Conservation (phyloP, 306 rosid genomes). For the Biancaea sappan region DNA sequence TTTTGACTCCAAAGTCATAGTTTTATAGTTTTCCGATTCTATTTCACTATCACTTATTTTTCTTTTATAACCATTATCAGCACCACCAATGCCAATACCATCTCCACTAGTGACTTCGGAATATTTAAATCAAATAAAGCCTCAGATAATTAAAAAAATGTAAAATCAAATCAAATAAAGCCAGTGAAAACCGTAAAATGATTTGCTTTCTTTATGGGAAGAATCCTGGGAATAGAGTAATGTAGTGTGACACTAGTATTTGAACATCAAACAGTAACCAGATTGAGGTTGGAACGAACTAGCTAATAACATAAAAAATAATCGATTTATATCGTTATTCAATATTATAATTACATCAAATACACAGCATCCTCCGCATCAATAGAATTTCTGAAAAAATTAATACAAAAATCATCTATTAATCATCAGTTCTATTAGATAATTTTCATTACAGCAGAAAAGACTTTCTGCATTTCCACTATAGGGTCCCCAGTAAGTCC, state of each 20-base stretch:
- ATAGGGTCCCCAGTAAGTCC: conserved; percentile 53
- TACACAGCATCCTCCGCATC: background rate
- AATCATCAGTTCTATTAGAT: conserved; percentile 7
- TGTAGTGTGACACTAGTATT: background rate
- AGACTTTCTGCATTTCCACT: conserved; percentile 63
- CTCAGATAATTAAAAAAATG: too few relatives aligned
- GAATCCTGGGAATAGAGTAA: too few relatives aligned
- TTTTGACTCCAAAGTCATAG: too few relatives aligned
- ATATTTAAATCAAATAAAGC: background rate
- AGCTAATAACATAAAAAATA: background rate
- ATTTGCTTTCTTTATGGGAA: too few relatives aligned
- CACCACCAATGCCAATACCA: background rate
- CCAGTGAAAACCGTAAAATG: background rate
- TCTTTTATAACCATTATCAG: too few relatives aligned
- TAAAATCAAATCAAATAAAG: too few relatives aligned
- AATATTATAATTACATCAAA: background rate
- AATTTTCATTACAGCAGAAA: conserved; percentile 55
- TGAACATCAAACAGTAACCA: background rate
- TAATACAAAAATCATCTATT: background rate
- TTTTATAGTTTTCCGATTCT: background rate
- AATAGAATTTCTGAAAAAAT: conserved; percentile 22
- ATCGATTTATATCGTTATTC: background rate
- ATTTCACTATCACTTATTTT: background rate
- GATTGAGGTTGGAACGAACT: background rate
- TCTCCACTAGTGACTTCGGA: background rate